Conservation (phyloP, 2,329 filamentous ascomycete genomes). For the Colletotrichum sidae region DNA sequence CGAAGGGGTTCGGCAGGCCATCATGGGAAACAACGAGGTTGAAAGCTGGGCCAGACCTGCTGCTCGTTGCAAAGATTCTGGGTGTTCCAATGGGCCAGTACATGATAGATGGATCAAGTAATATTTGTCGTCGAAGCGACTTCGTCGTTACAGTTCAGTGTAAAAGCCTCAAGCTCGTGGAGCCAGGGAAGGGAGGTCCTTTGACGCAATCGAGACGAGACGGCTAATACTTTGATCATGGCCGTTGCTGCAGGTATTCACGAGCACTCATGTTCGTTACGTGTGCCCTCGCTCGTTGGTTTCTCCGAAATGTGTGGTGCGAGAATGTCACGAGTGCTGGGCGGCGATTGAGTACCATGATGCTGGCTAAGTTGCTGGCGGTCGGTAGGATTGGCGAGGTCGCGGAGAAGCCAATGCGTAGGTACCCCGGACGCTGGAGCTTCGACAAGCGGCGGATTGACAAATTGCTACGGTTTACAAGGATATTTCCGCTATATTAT, state of each 20-base stretch:
- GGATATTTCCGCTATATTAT: no score
- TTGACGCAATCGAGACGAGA: conserved; percentile 15
- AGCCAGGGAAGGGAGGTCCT: conserved; percentile 22
- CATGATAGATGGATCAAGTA: conserved; percentile 60
- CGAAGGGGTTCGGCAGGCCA: conserved; percentile 60
- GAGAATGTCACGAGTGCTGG: background rate
- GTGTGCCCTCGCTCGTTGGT: conserved; percentile 47
- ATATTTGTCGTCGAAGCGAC: conserved; percentile 6
- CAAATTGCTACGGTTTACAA: no score
- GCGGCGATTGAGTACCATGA: background rate
- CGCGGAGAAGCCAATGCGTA: no score
- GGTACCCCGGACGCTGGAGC: no score
- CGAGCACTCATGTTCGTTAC: conserved; percentile 12
- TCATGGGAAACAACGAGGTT: conserved; percentile 69
- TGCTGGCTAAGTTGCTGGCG: no score
- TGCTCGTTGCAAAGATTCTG: conserved; percentile 83
- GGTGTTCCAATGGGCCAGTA: conserved; percentile 93
- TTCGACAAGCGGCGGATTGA: no score
- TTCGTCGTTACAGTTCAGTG: conserved; percentile 20
- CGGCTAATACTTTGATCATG: conserved; percentile 31
- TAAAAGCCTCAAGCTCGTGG: conserved; percentile 5
- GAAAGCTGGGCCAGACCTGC: conserved; percentile 65
- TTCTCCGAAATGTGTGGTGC: no score
- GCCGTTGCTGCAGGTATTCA: conserved; percentile 24
- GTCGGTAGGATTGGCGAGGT: no score